Evolutionary conservation across 2,329 filamentous ascomycete genomes (phyloP).

Genomic region (Parastagonospora nodorum): DNA sequence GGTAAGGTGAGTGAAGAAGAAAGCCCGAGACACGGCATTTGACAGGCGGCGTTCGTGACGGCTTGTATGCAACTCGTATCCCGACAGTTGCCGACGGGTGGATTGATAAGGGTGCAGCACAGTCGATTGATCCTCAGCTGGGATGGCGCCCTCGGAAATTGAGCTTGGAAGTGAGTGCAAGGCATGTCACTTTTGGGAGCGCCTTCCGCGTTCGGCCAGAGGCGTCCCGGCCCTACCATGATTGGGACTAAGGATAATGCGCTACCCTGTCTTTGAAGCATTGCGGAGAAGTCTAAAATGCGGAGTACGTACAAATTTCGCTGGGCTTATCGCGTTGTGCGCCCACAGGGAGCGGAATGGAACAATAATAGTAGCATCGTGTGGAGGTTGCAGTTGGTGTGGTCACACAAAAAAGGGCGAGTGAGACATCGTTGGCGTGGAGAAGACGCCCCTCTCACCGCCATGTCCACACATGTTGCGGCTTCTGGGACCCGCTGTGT

Average conservation of each 20-base stretch:
- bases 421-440: slow-evolving; percentile 18
- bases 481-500: slow-evolving; percentile 20
- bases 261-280: slow-evolving; percentile 1
- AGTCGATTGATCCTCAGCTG: slow-evolving; percentile 18
- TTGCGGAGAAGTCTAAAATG: slow-evolving; percentile 17
- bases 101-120: slow-evolving; percentile 8
- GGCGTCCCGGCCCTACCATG: slow-evolving; percentile 4
- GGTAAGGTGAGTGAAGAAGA: too few species aligned
- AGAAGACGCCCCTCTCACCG: slow-evolving; percentile 11
- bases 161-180: background rate
- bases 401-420: slow-evolving; percentile 16
- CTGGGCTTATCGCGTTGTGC: slow-evolving; percentile 23
- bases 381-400: slow-evolving; percentile 5
- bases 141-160: slow-evolving; percentile 16
- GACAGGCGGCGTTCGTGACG: background rate
- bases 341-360: slow-evolving; percentile 9
- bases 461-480: slow-evolving; percentile 8
- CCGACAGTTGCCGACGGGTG: slow-evolving; percentile 9
- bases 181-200: slow-evolving; percentile 1
- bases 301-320: slow-evolving; percentile 5
- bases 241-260: slow-evolving; percentile 2
- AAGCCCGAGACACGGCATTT: background rate
- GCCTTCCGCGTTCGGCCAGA: slow-evolving; percentile 19
- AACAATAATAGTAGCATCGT: slow-evolving; percentile 18
- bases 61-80: slow-evolving; percentile 1